Base-by-base conservation (phyloP, 1,284 basidiomycete genomes). In the Ceratobasidium sp. region DNA sequence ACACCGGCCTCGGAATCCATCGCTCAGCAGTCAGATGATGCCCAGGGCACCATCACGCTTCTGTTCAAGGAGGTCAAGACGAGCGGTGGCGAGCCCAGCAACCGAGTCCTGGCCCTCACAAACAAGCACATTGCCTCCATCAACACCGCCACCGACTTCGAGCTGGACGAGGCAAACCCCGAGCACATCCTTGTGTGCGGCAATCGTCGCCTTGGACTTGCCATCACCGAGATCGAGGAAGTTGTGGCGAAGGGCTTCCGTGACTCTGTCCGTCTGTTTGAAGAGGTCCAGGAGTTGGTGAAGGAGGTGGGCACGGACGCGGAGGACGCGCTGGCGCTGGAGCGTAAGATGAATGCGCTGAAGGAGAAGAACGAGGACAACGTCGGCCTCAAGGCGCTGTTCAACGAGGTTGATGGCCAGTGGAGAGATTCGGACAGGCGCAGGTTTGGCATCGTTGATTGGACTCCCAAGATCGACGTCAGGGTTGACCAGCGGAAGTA, bases 41-140 rank as follows among this genome's bases (percentile, higher is more conserved):
- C 77, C 5, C 29, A 56, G 69, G 77, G 77, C 34, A 77, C 29
- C 52, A 19, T 78, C 34, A 15, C 34, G 0, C 25, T 78, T n/a
- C 74, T 40, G 43, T 78, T 78, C 66, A 57, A 77, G 29, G 69
- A 78, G 46, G 37, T 54, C 32, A 64, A 64, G 25, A 22, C 59
- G 51, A 59, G 59, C 32, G 7, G 43, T 37, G 52, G 67, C 67
- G 34, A 4, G 4, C 54, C 68, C 25, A 70, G 66, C 40, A 19
- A 8, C 57, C 46, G 15, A 34, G 73, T 77, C 43, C 32, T 69
- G n/a, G 73, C 37, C 25, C 61, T 57, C 25, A 77, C 57, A 32
- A 19, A 46, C 43, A 13, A 34, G 3, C 71, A 77, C 34, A 61
- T 76, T 43, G 37, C 66, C 25, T 43, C 3, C 59, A n/a, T 6